These are phyloP conservation scores for Podospora conica DNA, from an alignment of 495 filamentous ascomycete species.

Conservation along the genomic window DNA sequence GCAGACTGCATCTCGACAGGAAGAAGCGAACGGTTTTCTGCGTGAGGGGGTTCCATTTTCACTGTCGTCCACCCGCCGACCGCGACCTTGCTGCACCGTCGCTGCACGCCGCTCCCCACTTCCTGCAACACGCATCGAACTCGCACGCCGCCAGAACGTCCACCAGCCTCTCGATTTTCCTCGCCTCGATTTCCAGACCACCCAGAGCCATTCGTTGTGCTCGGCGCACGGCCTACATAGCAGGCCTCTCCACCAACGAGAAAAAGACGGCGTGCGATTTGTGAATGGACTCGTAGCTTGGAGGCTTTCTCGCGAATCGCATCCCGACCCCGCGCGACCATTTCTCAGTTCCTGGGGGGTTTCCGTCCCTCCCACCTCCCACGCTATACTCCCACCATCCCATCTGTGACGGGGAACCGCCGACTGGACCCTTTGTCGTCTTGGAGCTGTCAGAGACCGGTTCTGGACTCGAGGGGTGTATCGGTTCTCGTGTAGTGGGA, in stretches of 20 bases:
- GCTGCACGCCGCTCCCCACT: conserved; percentile 17
- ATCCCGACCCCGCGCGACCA: neutral
- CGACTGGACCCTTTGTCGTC: neutral
- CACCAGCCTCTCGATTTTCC: conserved; percentile 30
- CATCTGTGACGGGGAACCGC: neutral
- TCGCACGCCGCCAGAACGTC: conserved; percentile 1
- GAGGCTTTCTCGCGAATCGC: neutral
- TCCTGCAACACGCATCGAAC: neutral
- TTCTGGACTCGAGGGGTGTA: neutral
- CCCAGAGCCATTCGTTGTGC: conserved; percentile 21
- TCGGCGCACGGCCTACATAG: conserved; percentile 14
- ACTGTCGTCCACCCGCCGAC: neutral
- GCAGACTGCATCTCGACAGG: neutral
- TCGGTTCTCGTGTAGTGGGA: neutral
- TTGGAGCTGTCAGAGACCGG: neutral
- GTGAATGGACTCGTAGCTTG: conserved; percentile 9
- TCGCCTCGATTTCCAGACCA: conserved; percentile 14
- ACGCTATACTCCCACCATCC: neutral
- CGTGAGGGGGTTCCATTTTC: neutral
- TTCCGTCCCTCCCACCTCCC: neutral
- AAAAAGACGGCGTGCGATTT: conserved; percentile 13
- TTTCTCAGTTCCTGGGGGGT: neutral
- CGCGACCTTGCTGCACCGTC: neutral
- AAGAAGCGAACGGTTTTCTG: neutral
- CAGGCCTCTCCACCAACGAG: neutral